Base-by-base conservation (phyloP, 108 stramenopile genomes). In the Cyclotella cryptica region DNA sequence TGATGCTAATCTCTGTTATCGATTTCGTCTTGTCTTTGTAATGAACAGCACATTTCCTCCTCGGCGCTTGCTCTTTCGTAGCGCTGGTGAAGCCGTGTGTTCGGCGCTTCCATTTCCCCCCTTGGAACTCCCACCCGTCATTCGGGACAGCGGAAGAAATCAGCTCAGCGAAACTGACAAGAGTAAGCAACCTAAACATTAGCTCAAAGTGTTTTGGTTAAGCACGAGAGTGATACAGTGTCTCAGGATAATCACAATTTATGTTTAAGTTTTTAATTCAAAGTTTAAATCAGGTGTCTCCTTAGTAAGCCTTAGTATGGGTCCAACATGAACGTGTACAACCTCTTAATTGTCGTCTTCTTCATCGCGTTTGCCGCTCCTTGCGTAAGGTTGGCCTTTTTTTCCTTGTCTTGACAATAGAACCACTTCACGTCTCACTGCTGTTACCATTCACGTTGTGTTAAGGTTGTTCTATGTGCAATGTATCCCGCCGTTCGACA, bases 341-440 rank as follows among this genome's bases (percentile, higher is more conserved):
- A 29, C 35, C 61, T 81, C 10, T 42, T 81, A 3, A 69, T 70
- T 22, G 80, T 74, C 3, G 46, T 69, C 24, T 81, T 81, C 46
- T 74, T 73, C 8, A 63, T 81, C 14, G 72, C 80, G 42, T 81
- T 81, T 19, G 45, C 69, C 24, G 73, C 69, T 40, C 80, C 80
- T 45, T 45, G 54, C 54, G 74, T 47, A 35, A 49, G 62, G 63
- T 74, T 27, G 10, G 44, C 47, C 18, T 47, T 39, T n/a, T n/a
- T n/a, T 9, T 51, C 14, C 10, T 70, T 57, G 57, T 65, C 10
- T n/a, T 12, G 18, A 18, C 53, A 18, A 7, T 54, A 54, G n/a
- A 7, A 30, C 49, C 26, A 52, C 24, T 10, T 19, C 14, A 17
- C 17, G 44, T 46, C n/a, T 67, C 14, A 19, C 47, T 49, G 45